Percentiles rank a stretch among this genome's conserved stretches.
These are phyloP conservation scores for Clarireedia homoeocarpa DNA, from an alignment of 2,329 filamentous ascomycete species.

Conservation along the genomic window DNA sequence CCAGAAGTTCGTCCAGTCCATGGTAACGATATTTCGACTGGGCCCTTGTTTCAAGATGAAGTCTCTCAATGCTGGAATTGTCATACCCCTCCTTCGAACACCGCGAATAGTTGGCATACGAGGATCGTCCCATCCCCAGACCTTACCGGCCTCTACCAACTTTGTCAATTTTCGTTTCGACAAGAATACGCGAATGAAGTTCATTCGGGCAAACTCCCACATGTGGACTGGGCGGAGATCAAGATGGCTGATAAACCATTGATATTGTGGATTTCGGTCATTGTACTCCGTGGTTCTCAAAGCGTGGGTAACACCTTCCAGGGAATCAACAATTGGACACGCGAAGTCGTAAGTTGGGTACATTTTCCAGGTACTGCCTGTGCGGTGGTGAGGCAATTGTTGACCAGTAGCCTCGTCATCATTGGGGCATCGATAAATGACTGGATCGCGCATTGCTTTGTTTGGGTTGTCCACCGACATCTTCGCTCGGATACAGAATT, in stretches of 20 bases:
- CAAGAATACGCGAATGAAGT: constrained; percentile 74
- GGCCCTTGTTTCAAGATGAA: constrained; percentile 82
- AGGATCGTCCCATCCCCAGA: constrained; percentile 81
- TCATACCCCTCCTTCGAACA: constrained; percentile 71
- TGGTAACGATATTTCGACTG: constrained; percentile 73
- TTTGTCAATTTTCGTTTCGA: constrained; percentile 84
- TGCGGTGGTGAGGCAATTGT: constrained; percentile 78
- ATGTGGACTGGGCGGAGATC: constrained; percentile 70
- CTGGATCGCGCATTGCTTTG: constrained; percentile 91
- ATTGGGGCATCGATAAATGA: constrained; percentile 92
- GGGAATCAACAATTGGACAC: constrained; percentile 70
- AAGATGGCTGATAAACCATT: constrained; percentile 73
- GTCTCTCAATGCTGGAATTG: constrained; percentile 68
- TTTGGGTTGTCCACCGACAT: constrained; percentile 88
- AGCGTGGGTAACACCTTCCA: constrained; percentile 78
- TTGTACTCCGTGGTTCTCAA: constrained; percentile 81
- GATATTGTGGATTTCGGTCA: constrained; percentile 78
- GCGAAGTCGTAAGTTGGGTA: constrained; percentile 86
- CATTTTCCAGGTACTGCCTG: constrained; percentile 72
- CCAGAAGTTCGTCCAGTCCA: constrained; percentile 76
- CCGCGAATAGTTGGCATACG: constrained; percentile 80
- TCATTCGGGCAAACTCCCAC: constrained; percentile 80
- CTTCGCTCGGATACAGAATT: constrained; percentile 91
- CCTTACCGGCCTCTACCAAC: constrained; percentile 67
- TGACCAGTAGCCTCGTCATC: constrained; percentile 28